Percentiles rank a stretch among this genome's conserved stretches.
Evolutionary conservation across 371 early-diverging fungal genomes (phyloP).

Genomic region (Mortierella sp.): DNA sequence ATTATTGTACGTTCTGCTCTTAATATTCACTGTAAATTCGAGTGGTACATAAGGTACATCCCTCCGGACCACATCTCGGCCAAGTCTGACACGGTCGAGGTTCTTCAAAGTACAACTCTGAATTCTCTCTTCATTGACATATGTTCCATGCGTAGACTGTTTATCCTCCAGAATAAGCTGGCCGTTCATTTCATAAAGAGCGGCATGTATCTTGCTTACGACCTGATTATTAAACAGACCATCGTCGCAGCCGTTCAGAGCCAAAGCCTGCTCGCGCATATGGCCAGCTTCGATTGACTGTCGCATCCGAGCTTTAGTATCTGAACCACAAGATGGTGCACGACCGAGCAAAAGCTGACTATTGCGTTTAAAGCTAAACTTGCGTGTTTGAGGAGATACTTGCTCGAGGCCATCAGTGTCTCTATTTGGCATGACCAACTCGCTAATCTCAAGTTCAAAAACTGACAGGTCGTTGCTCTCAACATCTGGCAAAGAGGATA

Average conservation of each 20-base stretch:
- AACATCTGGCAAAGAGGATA: background rate
- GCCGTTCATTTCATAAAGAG: constrained; percentile 25
- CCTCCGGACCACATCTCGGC: constrained; percentile 31
- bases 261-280: constrained; percentile 2
- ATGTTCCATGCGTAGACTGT: constrained; percentile 44
- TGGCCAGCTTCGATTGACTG: background rate
- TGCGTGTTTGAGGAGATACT: constrained; percentile 13
- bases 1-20: background rate
- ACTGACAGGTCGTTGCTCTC: background rate
- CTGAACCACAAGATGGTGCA: constrained; percentile 27
- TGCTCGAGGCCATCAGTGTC: background rate
- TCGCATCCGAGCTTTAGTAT: constrained; percentile 13
- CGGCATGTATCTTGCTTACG: constrained; percentile 38
- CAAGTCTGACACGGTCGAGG: constrained; percentile 23
- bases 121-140: constrained; percentile 22
- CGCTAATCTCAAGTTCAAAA: background rate
- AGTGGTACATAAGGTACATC: constrained; percentile 27
- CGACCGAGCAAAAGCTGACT: constrained; percentile 24
- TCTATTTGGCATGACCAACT: background rate
- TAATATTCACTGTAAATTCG: constrained; percentile 25
- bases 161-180: constrained; percentile 26
- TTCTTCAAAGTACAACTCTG: constrained; percentile 14
- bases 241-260: constrained; percentile 24
- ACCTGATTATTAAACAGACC: constrained; percentile 42
- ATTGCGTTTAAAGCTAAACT: constrained; percentile 15